Base-by-base conservation (phyloP, 345 rosid genomes). In the Eucalyptus marginata region DNA sequence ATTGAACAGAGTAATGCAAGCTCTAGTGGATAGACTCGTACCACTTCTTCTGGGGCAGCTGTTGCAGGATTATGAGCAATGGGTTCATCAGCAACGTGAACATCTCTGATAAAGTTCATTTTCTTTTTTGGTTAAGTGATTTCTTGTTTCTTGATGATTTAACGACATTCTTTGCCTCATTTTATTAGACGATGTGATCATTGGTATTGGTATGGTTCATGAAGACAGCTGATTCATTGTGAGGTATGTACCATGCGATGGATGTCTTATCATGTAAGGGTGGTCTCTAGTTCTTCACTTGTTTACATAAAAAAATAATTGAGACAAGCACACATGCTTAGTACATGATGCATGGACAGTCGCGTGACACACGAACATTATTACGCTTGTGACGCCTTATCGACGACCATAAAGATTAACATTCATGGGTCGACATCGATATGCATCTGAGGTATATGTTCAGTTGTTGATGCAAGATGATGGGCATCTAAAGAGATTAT, bases 1-100 rank as follows among this genome's bases (percentile, higher is more conserved):
- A 86, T 71, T 64, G n/a, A 80, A 66, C 97, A 96, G 98, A 92
- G 91, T 96, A 92, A 94, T 95, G 93, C 98, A 95, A 92, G 97
- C 99, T 87, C 92, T 96, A 22, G 90, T 95, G 89, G 99, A 96
- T 90, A 92, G 95, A 90, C 93, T 95, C 24, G 97, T 97, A 8
- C 97, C 95, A 7, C 90, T 92, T 90, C 92, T 96, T 87, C 87
- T 96, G 93, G 93, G 90, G 90, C 97, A 96, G 50, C 91, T 97
- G 64, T 87, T 94, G 83, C 91, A 91, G 89, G 99, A 95, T 88
- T 96, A 95, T 87, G 89, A 90, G 66, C 91, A 93, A 52, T 95
- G 99, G 98, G 90, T 89, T 91, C 94, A 89, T 31, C 90, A 90
- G 76, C 93, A 92, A 86, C 84, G 58, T 88, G 89, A 80, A 66